Base-by-base conservation (phyloP, 202 grass and related monocot species). In the Brachypodium distachyon region DNA sequence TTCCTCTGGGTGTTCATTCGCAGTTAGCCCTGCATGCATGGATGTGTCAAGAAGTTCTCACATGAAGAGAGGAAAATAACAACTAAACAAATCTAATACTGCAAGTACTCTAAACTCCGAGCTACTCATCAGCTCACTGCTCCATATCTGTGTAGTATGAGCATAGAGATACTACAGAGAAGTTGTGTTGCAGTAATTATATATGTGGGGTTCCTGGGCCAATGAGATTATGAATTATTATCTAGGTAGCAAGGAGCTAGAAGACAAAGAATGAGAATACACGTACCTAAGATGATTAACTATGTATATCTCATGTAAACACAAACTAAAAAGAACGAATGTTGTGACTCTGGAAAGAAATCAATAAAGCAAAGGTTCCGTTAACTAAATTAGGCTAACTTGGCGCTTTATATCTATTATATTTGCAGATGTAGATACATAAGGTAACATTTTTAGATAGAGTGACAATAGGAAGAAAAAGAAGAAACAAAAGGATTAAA, bases 1-100 rank as follows among this genome's bases (percentile, higher is more conserved):
- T 96, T 96, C 85, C 90, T 85, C 74, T 90, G 85, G 80, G 77
- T 81, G 81, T 82, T 83, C 92, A 92, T 86, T 80, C 70, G 56
- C 82, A 85, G 73, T 79, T 44, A 72, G 51, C 4, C 51, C 77
- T 87, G 60, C 67, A 47, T 44, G 51, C 32, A 81, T 56, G 25
- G 36, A 56, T 56, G 54, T 40, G 46, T 77, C 31, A 81, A 84
- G 9, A 76, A 17, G n/a, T 17, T 38, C 47, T 34, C 8, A 14
- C 7, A 29, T 60, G 10, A 54, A 61, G 27, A 9, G 26, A 75
- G 36, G 14, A 81, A 70, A 22, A 76, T 12, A 29, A 61, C 42
- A 29, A 61, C 42, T 69, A 69, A 46, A 42, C 25, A 46, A 39
- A 81, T 78, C 46, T 23, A 49, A n/a, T 42, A 66, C 33, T 10